Evolutionary conservation across 2,329 filamentous ascomycete genomes (phyloP), one percentile per base, ranked within the genome.

Genomic region (Colletotrichum plurivorum): DNA sequence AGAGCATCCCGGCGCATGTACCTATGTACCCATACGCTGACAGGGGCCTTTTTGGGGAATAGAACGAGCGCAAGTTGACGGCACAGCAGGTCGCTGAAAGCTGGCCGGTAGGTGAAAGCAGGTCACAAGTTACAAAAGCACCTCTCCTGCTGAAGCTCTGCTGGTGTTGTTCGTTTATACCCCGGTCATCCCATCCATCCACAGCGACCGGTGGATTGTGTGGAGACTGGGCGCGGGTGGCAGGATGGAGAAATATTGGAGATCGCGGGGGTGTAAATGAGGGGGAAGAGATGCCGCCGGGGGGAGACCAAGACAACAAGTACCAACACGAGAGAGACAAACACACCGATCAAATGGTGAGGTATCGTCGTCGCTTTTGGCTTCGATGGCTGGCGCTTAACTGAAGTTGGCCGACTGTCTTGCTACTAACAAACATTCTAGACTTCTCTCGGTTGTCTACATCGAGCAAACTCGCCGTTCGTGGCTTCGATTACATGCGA

Each of bases 211-310:
- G 55, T 69, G 66, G 66, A 52, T 66, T 66, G n/a, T 60, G 66
- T 22, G 61, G 66, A 69, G 66, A 45, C 59, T 12, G 43, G 41
- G 12, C 39, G 65, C 60, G 25, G 53, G 53, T 58, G 15, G 48
- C 36, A 59, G 15, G 41, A 67, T 69, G 54, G 66, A 55, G 66
- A 69, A 49, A 48, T 18, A 36, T 66, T 66, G 55, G 61, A 57
- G 66, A 69, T 66, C 66, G 61, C 62, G 62, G 61, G 61, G 66
- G 53, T 57, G 53, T 51, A 57, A 52, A 60, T 54, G 61, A 69
- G 59, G 64, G 46, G 54, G 55, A 43, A 49, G 41, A 58, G 18
- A 52, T 39, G 41, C 16, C 15, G 15, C 7, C 20, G 39, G 15
- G 36, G 60, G 51, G 25, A n/a, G n/a, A n/a, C 20, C 31, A 36